Base-by-base conservation (phyloP, 2,329 filamentous ascomycete species). In the Neobulgaria alba region DNA sequence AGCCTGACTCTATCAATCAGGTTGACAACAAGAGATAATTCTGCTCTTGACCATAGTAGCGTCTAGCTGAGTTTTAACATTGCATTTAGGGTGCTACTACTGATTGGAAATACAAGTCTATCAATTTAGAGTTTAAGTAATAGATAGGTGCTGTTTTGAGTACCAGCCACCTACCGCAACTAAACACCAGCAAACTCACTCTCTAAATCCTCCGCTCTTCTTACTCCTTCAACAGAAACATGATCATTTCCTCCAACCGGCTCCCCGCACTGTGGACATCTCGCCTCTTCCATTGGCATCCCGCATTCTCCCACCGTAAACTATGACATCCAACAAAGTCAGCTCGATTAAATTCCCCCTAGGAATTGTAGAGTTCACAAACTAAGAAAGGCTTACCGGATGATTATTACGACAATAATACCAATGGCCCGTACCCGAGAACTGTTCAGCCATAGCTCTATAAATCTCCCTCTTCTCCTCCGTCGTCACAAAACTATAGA, bases 261-360 rank as follows among this genome's bases (percentile, higher is more conserved):
- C 0, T 66, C 65, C 1, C 66, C 69, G 45, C 80, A 85, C 45
- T 84, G 69, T 0, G 79, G 77, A 48, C 81, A 86, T 1, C 57
- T 57, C 0, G 77, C 68, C 12, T 51, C 33, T 54, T 85, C 43
- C 74, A 81, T 79, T 0, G 79, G 73, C 67, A 75, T 73, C 0
- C 78, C 78, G 49, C 79, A 82, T 43, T 82, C 74, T 0, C 77
- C 77, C n/a, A 83, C 67, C 0, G 77, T 73, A 47, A 83, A 79
- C 41, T 46, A 17, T 17, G 5, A 34, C 18, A 26, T 34, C 18
- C 16, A 18, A 9, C 5, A 12, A 17, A 34, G 16, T 18, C 10
- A 34, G 32, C 5, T 16, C 15, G n/a, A n/a, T 9, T 34, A 9
- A 16, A 17, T 68, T 8, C 9, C 17, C 16, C 19, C 19, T 34